Evolutionary conservation across 345 rosid species (phyloP), one percentile per base, ranked within the genome.

Genomic region (Anastatica hierochuntica): DNA sequence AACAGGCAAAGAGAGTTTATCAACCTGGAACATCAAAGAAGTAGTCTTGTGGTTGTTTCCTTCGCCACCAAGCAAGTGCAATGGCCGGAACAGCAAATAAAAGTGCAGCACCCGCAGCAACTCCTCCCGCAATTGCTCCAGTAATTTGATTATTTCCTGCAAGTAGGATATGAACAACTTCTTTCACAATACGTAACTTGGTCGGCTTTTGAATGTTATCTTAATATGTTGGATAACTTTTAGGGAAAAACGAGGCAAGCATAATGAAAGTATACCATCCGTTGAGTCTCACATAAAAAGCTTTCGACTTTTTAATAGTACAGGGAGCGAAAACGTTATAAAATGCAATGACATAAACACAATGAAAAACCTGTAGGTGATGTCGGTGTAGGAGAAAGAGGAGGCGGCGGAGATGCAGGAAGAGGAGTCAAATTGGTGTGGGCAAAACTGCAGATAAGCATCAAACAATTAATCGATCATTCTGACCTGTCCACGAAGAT

Each of bases 11-110:
- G 50, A 23, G 39, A 23, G 55, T 7, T 31, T 53, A 47, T 86
- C 49, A 69, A 83, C 98, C 98, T 37, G 95, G 96, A 48, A 92
- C 96, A 65, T 92, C 96, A 41, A 79, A 92, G 94, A 88, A 88
- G 73, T 78, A 82, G 49, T 92, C 95, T 49, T 85, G 76, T 39
- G 95, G 96, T 70, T 58, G 85, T 62, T 79, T 81, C 56, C 79
- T 68, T 59, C 83, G 63, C 88, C 85, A 81, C 63, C 47, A 78
- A 29, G 86, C 88, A 65, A 92, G 82, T 36, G 81, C 84, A 44
- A 92, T 74, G 66, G 94, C 96, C 14, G 96, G 96, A 36, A 77
- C 95, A 39, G 96, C 96, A 72, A 92, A 88, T 56, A 92, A 70
- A 72, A 92, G 73, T 49, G 94, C 94, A 68, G 96, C 95, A 49